phyloP scores from a whole-genome alignment of 2,329 filamentous ascomycete genomes.

The Aspergillus ochraceus region DNA sequence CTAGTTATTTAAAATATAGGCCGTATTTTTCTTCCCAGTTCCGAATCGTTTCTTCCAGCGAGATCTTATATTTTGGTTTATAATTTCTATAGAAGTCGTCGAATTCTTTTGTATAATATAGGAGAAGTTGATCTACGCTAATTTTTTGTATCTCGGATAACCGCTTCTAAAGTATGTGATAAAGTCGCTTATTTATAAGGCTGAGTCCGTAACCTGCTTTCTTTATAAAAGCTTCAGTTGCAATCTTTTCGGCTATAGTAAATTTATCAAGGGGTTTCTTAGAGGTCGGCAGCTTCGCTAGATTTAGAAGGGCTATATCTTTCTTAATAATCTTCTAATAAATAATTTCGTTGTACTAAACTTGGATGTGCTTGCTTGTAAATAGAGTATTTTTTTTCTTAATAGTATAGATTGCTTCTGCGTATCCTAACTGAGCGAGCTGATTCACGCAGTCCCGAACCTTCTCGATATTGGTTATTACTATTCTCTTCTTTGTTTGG shows the following conservation, averaged over 20 bases:
- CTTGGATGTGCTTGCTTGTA: conserved; percentile 9
- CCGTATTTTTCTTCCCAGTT: conserved; percentile 15
- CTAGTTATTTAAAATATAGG: conserved; percentile 16
- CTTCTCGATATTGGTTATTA: background rate
- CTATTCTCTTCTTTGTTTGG: background rate
- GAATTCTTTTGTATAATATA: conserved; percentile 19
- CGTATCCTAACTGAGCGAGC: background rate
- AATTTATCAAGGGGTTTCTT: conserved; percentile 17
- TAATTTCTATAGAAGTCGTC: conserved; percentile 16
- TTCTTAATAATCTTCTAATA: conserved; percentile 18
- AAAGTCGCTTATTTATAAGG: conserved; percentile 15
- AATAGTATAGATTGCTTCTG: conserved; percentile 1
- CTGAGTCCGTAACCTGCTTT: conserved; percentile 15
- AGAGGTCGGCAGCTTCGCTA: conserved; percentile 10
- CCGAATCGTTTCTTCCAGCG: conserved; percentile 10
- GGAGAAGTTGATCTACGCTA: conserved; percentile 16
- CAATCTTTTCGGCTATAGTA: conserved; percentile 18
- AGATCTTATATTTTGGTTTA: background rate
- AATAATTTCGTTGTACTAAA: conserved; percentile 13
- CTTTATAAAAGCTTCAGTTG: conserved; percentile 16
- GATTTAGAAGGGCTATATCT: conserved; percentile 13
- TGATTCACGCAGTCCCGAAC: background rate
- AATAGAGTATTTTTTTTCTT: conserved; percentile 11
- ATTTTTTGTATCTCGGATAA: conserved; percentile 17
- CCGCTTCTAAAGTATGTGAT: conserved; percentile 16